Evolutionary conservation across 148 eudicot genomes (phyloP).

Genomic region (Nyssa sinensis): DNA sequence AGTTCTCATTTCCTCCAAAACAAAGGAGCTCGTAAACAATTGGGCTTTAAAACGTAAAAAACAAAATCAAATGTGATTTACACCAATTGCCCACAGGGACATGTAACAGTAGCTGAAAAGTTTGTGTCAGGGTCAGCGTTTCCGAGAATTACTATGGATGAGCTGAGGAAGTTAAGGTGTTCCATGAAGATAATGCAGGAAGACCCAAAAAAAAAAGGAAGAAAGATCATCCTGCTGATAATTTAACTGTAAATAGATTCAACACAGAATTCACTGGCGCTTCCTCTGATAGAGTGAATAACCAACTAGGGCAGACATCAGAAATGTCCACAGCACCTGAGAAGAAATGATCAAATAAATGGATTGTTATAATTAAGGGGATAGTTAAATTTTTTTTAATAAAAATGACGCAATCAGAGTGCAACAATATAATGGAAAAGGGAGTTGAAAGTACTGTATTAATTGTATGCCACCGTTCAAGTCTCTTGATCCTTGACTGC

Average conservation of each 20-base stretch:
- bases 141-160: not conserved
- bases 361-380: not conserved
- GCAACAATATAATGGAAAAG: not conserved
- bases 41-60: not conserved
- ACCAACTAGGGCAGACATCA: slow-evolving; percentile 93
- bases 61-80: not conserved
- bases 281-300: slow-evolving; percentile 92
- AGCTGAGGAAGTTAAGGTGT: slow-evolving; percentile 1
- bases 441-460: slow-evolving; percentile 54
- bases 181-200: not conserved
- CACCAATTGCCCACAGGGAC: not conserved
- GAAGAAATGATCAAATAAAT: slow-evolving; percentile 2
- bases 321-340: slow-evolving; percentile 94
- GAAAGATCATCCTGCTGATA: not conserved
- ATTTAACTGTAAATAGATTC: not conserved
- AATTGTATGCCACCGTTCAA: slow-evolving; percentile 90
- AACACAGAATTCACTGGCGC: slow-evolving; percentile 34
- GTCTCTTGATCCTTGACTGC: slow-evolving; percentile 85
- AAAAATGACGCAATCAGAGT: not conserved
- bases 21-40: not conserved
- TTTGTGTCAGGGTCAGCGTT: not conserved
- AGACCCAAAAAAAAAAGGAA: not conserved
- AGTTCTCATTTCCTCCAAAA: slow-evolving; percentile 13
- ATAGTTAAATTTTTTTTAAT: not conserved
- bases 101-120: not conserved